Evolutionary conservation across 306 rosid species (phyloP).

Genomic region (Malus orientalis): DNA sequence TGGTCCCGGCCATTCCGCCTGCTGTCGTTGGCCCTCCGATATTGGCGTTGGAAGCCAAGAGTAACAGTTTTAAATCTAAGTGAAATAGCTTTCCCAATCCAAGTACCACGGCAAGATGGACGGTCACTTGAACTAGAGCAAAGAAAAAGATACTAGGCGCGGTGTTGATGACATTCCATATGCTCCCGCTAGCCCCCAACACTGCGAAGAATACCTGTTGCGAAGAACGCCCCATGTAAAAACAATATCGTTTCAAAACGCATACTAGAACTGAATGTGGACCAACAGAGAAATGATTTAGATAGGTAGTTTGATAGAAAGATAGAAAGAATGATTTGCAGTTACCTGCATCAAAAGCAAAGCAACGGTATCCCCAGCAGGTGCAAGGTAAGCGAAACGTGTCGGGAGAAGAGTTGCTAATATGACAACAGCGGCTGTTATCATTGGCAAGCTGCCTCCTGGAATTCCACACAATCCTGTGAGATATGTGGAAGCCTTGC

Average conservation of each 20-base stretch:
- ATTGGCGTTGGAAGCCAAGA: conserved; percentile 77
- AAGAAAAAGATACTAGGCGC: conserved; percentile 61
- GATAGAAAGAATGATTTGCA: neutral
- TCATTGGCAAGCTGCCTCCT: conserved; percentile 54
- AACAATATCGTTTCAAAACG: neutral
- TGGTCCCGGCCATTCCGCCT: conserved; percentile 75
- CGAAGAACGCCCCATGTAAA: neutral
- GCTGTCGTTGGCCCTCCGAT: conserved; percentile 85
- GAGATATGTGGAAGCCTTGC: conserved; percentile 38
- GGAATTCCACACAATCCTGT: conserved; percentile 34
- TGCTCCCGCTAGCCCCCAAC: conserved; percentile 62
- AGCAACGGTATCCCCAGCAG: conserved; percentile 52
- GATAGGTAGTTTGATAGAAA: neutral
- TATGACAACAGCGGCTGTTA: conserved; percentile 49
- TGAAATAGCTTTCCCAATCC: conserved; percentile 53
- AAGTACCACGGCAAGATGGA: conserved; percentile 52
- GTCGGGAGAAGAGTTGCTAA: conserved; percentile 53
- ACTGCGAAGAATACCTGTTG: conserved; percentile 55
- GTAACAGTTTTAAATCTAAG: conserved; percentile 50
- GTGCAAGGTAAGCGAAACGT: conserved; percentile 43
- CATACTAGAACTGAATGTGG: neutral
- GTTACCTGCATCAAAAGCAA: conserved; percentile 59
- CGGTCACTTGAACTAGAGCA: conserved; percentile 59
- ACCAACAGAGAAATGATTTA: neutral
- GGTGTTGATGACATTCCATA: conserved; percentile 53